Base-by-base conservation (phyloP, 2,329 filamentous ascomycete genomes). In the Aureobasidium sp. region DNA sequence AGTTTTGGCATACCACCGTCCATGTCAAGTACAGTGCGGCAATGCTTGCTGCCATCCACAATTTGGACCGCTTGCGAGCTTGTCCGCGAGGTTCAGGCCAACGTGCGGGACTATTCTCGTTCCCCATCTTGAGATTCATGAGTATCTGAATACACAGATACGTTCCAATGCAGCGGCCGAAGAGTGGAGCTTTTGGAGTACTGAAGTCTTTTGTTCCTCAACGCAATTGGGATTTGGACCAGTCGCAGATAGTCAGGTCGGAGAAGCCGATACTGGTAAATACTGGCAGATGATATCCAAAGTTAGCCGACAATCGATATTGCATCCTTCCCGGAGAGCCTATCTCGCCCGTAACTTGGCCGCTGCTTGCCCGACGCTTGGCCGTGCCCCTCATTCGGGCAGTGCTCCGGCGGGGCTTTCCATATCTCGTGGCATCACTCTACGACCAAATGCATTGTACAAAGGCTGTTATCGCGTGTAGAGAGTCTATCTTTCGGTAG, bases 301-400 rank as follows among this genome's bases (percentile, higher is more conserved):
- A 32, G 27, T 10, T 20, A 34, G 27, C 12, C 3, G 7, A 17
- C 10, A 17, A 48, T 48, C 8, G 15, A 5, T 29, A 34, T 48
- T 8, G 27, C 10, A 9, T 47, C 5, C 44, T 27, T 20, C 23
- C 44, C 44, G 26, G 17, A 8, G 15, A 12, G 26, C 26, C 46
- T 48, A 32, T 48, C 46, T 48, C 46, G 8, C 15, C 27, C 27
- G 46, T 12, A 8, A 1, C 50, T 52, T 52, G 50, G 10, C 50
- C 50, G 36, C 23, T 39, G 50, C 50, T 52, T 52, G 50, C 32
- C 50, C 50, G 50, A 15, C 10, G 50, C 50, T 52, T 52, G 50
- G n/a, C 50, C 50, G 50, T 8, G 50, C 36, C 50, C 34, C 36
- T 39, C 50, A 26, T n/a, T 23, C 32, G 50, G 46, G 27, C 10